Evolutionary conservation across 257 asterid genomes (phyloP).

Genomic region (Agastache rugosa): DNA sequence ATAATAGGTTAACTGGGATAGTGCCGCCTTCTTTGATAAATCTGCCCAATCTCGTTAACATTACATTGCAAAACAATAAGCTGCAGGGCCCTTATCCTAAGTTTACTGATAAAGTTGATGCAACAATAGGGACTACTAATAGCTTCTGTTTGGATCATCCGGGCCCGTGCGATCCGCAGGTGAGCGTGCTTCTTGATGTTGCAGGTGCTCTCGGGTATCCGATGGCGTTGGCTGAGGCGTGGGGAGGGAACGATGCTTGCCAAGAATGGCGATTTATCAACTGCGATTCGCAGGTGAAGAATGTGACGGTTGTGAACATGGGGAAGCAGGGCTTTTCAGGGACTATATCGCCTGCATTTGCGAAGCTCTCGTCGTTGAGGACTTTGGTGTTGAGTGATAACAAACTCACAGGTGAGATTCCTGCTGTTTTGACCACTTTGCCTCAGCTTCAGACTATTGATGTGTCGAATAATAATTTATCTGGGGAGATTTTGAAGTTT

Average conservation of each 20-base stretch:
- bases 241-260: slow-evolving; percentile 84
- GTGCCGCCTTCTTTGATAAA: slow-evolving; percentile 61
- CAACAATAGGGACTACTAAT: slow-evolving; percentile 49
- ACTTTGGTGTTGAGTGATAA: slow-evolving; percentile 71
- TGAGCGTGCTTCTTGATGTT: slow-evolving; percentile 70
- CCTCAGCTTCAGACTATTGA: slow-evolving; percentile 70
- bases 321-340: slow-evolving; percentile 64
- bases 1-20: slow-evolving; percentile 73
- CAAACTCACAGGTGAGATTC: slow-evolving; percentile 72
- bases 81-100: slow-evolving; percentile 80
- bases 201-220: slow-evolving; percentile 84
- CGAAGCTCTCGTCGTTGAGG: slow-evolving; percentile 71
- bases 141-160: slow-evolving; percentile 66
- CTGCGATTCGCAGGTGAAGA: slow-evolving; percentile 67
- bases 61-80: slow-evolving; percentile 72
- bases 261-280: slow-evolving; percentile 58
- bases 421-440: slow-evolving; percentile 60
- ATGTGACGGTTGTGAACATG: slow-evolving; percentile 66
- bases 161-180: slow-evolving; percentile 90
- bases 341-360: slow-evolving; percentile 74
- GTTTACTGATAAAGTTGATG: slow-evolving; percentile 44
- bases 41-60: slow-evolving; percentile 56
- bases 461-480: slow-evolving; percentile 76
- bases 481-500: slow-evolving; percentile 67
- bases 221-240: slow-evolving; percentile 66